Evolutionary conservation across 352 stramenopile species (phyloP), one percentile per base, ranked within the genome.

Genomic region (Phytophthora kernoviae): DNA sequence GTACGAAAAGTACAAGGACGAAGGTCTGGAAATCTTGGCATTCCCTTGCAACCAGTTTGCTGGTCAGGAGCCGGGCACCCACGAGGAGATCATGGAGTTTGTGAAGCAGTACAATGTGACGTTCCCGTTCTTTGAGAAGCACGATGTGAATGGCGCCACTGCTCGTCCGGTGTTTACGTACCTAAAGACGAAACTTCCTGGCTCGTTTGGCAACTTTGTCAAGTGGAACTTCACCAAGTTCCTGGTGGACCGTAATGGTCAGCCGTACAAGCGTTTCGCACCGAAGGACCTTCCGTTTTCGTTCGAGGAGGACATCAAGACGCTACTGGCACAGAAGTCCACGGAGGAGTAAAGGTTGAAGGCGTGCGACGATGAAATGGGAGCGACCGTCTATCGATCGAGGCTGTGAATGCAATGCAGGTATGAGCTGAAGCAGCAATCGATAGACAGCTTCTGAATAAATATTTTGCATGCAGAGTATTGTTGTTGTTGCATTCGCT

Each of bases 171-270:
- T 97, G 26, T 97, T 93, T 58, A 75, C 71, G 33, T 97, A 88
- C 59, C 67, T 97, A 24, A 96, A 96, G 58, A 40, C 77, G 36
- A 84, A 87, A 42, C 60, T 95, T 14, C 81, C 84, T 1, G 73
- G 69, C 1, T 69, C 89, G 62, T 82, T 88, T 51, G 84, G 79
- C 4, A 79, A 79, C 17, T 91, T 87, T 62, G 82, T 97, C 53
- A 84, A 89, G 58, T 96, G 89, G 89, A 96, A 96, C 75, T 96
- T 94, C 58, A 90, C 81, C 21, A 96, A 95, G 68, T 98, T 98
- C 59, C 61, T 98, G 12, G 76, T 98, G 5, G 91, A 97, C 70
- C 79, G 84, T 56, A 78, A 92, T 36, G 89, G 89, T 36, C 73
- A 75, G 54, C 84, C 90, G 32, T 65, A 75, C 54, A 87, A 91